Conservation (phyloP, 768 basidiomycete species). For the Russula brevipes region DNA sequence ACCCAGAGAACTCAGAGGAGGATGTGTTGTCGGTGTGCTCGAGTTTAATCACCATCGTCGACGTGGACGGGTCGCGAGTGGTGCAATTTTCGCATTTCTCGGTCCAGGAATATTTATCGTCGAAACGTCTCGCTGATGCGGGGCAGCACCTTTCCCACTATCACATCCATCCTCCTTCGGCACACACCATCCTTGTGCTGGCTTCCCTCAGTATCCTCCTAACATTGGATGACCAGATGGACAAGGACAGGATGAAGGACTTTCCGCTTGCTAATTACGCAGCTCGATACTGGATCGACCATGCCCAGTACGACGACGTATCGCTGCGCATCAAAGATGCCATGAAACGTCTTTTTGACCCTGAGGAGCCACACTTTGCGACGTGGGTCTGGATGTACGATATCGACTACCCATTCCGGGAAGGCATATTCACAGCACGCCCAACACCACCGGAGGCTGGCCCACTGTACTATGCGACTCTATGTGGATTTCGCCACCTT, state of each 20-base stretch:
- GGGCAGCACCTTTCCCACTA: not conserved
- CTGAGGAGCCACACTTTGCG: not conserved
- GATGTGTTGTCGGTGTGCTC: not conserved
- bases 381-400: not conserved
- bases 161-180: not conserved
- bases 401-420: not conserved
- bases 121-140: not conserved
- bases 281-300: not conserved
- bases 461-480: not conserved
- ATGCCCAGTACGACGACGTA: not conserved
- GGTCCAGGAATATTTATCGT: not conserved
- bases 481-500: not conserved
- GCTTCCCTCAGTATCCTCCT: not conserved
- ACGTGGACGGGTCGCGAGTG: not conserved
- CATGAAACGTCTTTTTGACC: not conserved
- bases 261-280: not conserved
- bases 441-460: not conserved
- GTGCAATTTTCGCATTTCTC: not conserved
- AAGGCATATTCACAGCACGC: not conserved
- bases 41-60: not conserved
- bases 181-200: not conserved
- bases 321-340: not conserved
- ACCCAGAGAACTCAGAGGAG: not conserved
- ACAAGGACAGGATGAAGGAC: not conserved
- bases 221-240: not conserved